A percentile compares a stretch with the other conserved stretches of the same genome.
phyloP scores from a whole-genome alignment of 2,329 filamentous ascomycete genomes.

The Didymella arachidicola region DNA sequence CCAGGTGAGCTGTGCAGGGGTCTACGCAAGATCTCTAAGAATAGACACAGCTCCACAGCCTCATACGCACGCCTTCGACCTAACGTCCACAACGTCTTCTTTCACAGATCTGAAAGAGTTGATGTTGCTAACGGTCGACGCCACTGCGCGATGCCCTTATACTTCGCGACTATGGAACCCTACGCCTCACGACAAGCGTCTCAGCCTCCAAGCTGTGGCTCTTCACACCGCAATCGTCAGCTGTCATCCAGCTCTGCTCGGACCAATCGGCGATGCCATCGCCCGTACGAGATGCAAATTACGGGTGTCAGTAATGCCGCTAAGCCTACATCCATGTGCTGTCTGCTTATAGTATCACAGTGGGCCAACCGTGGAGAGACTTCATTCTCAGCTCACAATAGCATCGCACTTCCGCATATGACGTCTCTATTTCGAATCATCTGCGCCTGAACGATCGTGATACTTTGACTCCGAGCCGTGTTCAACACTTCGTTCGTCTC shows the following conservation, averaged over 20 bases:
- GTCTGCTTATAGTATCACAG: slow-evolving; percentile 14
- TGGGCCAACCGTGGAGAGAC: slow-evolving; percentile 1
- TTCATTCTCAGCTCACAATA: background rate
- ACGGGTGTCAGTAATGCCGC: slow-evolving; percentile 7
- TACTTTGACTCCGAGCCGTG: background rate
- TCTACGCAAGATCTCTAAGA: slow-evolving; percentile 12
- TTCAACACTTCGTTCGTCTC: background rate
- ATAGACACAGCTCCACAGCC: slow-evolving; percentile 12
- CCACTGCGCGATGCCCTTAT: background rate
- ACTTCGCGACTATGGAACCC: background rate
- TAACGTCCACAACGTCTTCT: background rate
- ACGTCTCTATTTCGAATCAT: background rate
- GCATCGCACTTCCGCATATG: background rate
- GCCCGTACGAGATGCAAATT: slow-evolving; percentile 6
- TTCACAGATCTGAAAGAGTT: background rate
- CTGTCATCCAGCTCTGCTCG: slow-evolving; percentile 13
- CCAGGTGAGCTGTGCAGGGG: slow-evolving; percentile 8
- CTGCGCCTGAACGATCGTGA: background rate
- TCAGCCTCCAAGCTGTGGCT: background rate
- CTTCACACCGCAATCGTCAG: slow-evolving; percentile 9
- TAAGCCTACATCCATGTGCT: slow-evolving; percentile 12
- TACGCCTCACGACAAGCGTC: background rate
- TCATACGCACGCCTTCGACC: slow-evolving; percentile 3
- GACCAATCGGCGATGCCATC: slow-evolving; percentile 7
- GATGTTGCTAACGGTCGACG: background rate